Evolutionary conservation across 768 basidiomycete species (phyloP).

Genomic region (Erythrobasidium yunnanense): DNA sequence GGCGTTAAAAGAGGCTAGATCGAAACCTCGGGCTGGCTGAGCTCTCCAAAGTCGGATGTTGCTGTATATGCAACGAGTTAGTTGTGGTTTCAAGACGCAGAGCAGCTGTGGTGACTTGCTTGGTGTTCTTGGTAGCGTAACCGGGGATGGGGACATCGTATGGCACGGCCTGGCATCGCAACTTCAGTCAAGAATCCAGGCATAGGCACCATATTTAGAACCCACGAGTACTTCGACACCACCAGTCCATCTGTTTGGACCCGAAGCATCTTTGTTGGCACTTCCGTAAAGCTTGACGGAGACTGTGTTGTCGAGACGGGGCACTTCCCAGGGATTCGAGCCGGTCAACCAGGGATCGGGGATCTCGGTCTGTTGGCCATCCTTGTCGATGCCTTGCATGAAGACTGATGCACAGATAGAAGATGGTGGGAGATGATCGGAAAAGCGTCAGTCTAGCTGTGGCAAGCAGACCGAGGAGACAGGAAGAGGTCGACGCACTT

Average conservation of each 20-base stretch:
- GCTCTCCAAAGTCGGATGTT: slow-evolving; percentile 57
- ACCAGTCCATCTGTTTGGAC: slow-evolving; percentile 54
- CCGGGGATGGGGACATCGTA: slow-evolving; percentile 91
- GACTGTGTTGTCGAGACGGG: slow-evolving; percentile 36
- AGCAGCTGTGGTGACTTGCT: no score
- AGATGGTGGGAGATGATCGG: not conserved
- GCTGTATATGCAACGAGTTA: no score
- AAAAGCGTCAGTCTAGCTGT: not conserved
- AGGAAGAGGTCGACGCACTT: slow-evolving; percentile 28
- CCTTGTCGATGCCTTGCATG: slow-evolving; percentile 64
- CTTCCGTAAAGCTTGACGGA: slow-evolving; percentile 74
- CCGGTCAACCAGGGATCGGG: slow-evolving; percentile 78
- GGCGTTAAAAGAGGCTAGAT: slow-evolving; percentile 89
- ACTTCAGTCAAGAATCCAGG: not conserved
- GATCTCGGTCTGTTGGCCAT: slow-evolving; percentile 46
- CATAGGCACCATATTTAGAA: not conserved
- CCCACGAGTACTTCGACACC: not conserved
- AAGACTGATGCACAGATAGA: slow-evolving; percentile 56
- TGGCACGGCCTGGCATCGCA: slow-evolving; percentile 55
- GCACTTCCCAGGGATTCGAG: slow-evolving; percentile 59
- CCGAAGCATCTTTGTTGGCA: slow-evolving; percentile 56
- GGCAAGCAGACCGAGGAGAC: slow-evolving; percentile 62
- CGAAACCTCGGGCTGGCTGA: slow-evolving; percentile 80
- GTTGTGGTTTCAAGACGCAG: no score
- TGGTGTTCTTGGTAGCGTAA: slow-evolving; percentile 66